Conservation (phyloP, 192 early-diverging fungal species). For the Coemansia nantahalensis region DNA sequence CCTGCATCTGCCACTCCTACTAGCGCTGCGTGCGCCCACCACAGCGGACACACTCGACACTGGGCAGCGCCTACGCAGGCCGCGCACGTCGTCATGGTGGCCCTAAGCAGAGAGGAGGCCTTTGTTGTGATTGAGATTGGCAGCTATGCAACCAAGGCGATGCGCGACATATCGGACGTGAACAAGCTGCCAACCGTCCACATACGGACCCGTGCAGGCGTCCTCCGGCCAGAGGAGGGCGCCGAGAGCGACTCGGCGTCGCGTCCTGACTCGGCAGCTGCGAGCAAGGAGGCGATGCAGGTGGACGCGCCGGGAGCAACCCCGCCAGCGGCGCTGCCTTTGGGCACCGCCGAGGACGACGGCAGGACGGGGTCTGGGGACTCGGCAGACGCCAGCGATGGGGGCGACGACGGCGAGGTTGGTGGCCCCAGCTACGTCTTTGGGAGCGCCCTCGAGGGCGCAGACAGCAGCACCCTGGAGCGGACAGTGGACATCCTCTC, state of each 20-base stretch:
- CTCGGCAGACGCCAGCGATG: background rate
- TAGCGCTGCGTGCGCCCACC: too few relatives aligned
- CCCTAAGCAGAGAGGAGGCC: conserved; percentile 65
- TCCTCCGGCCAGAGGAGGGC: conserved; percentile 1
- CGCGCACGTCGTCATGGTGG: conserved; percentile 15
- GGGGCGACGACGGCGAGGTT: background rate
- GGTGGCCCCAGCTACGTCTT: conserved; percentile 36
- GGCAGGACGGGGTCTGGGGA: too few relatives aligned
- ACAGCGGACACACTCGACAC: too few relatives aligned
- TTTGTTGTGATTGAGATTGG: conserved; percentile 89
- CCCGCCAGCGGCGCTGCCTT: too few relatives aligned
- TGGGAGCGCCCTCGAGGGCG: conserved; percentile 42
- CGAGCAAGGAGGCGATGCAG: background rate
- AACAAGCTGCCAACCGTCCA: conserved; percentile 65
- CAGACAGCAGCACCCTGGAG: conserved; percentile 17
- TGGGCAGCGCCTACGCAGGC: background rate
- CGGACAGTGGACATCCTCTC: conserved; percentile 56
- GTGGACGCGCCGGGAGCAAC: too few relatives aligned
- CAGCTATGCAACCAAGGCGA: conserved; percentile 71
- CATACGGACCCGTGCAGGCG: conserved; percentile 42
- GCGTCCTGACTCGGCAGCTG: background rate
- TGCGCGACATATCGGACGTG: conserved; percentile 72
- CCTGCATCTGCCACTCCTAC: too few relatives aligned
- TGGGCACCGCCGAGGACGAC: too few relatives aligned
- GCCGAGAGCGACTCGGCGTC: background rate